Percentiles rank a stretch among this genome's conserved stretches.
Conservation (phyloP, 164 flowering plant genomes). For the Chloranthus sessilifolius region DNA sequence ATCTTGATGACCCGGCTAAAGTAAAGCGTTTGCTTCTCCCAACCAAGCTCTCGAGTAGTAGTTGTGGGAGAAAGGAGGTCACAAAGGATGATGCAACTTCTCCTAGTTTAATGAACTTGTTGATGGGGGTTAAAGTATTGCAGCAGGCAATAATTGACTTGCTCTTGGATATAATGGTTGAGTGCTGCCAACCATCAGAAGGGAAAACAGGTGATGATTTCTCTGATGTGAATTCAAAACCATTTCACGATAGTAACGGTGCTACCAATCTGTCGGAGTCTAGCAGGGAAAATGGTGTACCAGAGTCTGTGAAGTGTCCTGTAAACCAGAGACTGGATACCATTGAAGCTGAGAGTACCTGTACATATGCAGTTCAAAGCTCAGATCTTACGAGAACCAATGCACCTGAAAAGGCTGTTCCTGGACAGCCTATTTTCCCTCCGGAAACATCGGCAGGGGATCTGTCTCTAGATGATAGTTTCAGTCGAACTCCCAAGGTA, state of each 20-base stretch:
- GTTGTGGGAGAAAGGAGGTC: slow-evolving; percentile 63
- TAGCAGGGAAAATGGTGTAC: slow-evolving; percentile 59
- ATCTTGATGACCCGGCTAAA: slow-evolving; percentile 98
- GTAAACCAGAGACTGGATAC: slow-evolving; percentile 28
- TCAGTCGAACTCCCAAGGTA: slow-evolving; percentile 71
- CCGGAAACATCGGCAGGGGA: slow-evolving; percentile 70
- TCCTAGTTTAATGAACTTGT: slow-evolving; percentile 93
- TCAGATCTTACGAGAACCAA: slow-evolving; percentile 39
- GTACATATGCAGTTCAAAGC: slow-evolving; percentile 71
- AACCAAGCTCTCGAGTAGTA: slow-evolving; percentile 71
- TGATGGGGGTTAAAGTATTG: slow-evolving; percentile 98
- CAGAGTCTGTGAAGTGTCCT: slow-evolving; percentile 78
- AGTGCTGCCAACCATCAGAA: slow-evolving; percentile 97
- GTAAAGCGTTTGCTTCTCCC: slow-evolving; percentile 97
- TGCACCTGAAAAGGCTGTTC: slow-evolving; percentile 37
- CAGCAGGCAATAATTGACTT: slow-evolving; percentile 98
- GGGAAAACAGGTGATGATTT: slow-evolving; percentile 50
- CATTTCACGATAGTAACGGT: slow-evolving; percentile 42
- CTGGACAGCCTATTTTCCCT: slow-evolving; percentile 54
- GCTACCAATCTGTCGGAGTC: slow-evolving; percentile 46
- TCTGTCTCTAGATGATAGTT: slow-evolving; percentile 42
- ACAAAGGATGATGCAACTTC: slow-evolving; percentile 62
- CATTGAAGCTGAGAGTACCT: slow-evolving; percentile 22
- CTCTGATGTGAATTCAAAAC: slow-evolving; percentile 47
- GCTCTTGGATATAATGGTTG: slow-evolving; percentile 97